Percentiles rank a stretch among this genome's conserved stretches.
These are phyloP conservation scores for Verticillium longisporum DNA, from an alignment of 2,329 filamentous ascomycete species.

Conservation along the genomic window DNA sequence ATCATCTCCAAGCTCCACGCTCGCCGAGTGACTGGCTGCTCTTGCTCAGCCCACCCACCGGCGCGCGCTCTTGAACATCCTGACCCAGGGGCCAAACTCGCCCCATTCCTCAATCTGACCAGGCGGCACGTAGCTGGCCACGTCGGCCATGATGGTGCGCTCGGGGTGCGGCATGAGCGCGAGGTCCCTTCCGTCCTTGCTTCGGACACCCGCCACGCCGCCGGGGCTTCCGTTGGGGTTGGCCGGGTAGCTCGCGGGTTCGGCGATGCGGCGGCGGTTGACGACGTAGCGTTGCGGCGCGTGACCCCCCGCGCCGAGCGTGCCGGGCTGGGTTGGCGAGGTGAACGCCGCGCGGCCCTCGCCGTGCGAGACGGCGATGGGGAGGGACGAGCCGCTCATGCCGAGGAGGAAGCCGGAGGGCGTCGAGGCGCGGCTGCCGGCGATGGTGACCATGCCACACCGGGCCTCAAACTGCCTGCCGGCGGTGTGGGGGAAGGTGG, in stretches of 20 bases:
- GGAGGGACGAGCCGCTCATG: conserved; percentile 75
- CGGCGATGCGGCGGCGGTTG: conserved; percentile 56
- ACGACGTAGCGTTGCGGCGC: conserved; percentile 80
- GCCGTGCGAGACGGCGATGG: conserved; percentile 84
- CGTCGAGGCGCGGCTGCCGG: conserved; percentile 29
- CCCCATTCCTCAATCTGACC: conserved; percentile 60
- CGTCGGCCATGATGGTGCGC: conserved; percentile 75
- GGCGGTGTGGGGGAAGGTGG: conserved; percentile 76
- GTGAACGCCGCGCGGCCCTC: conserved; percentile 76
- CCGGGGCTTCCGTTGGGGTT: conserved; percentile 82
- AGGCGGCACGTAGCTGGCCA: conserved; percentile 65
- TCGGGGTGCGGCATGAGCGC: conserved; percentile 94
- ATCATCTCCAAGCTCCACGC: not conserved
- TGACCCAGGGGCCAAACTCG: conserved; percentile 76
- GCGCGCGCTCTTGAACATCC: conserved; percentile 81
- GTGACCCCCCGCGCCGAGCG: conserved; percentile 58
- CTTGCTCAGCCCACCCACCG: conserved; percentile 65
- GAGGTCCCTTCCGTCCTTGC: conserved; percentile 70
- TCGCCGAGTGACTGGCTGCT: conserved; percentile 5
- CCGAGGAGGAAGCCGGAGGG: conserved; percentile 84
- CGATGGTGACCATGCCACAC: conserved; percentile 76
- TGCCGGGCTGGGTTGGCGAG: conserved; percentile 41
- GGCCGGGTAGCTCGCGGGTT: conserved; percentile 77
- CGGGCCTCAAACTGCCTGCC: conserved; percentile 88
- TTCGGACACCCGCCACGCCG: conserved; percentile 75